Base-by-base conservation (phyloP, 2,329 filamentous ascomycete genomes). In the Colletotrichum camelliae region DNA sequence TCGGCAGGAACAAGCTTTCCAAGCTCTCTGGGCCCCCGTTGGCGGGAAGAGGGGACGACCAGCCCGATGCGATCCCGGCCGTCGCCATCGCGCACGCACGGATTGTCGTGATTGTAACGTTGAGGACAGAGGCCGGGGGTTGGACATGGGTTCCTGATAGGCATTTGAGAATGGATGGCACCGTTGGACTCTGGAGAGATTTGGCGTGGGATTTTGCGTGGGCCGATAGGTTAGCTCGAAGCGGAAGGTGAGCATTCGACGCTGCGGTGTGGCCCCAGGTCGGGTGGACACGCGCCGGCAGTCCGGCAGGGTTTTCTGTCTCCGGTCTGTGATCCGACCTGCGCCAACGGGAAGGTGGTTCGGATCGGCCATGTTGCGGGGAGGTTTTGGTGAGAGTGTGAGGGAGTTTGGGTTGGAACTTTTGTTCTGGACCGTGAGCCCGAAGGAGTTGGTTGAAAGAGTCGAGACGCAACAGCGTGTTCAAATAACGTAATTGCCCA, bases 171-270 rank as follows among this genome's bases (percentile, higher is more conserved):
- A 27, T 61, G 60, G 9, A 31, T 52, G 43, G 43, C 43, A 52
- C 21, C 43, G 43, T 52, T 52, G 43, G 43, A 48, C n/a, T 21
- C n/a, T 48, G 43, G 43, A 35, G 33, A 35, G 33, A 21, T 52
- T 52, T 52, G 43, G 43, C n/a, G 43, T 52, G 43, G n/a, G 43
- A 52, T 52, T 52, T 4, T 39, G 61, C 27, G 70, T 73, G 73
- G 70, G 64, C 70, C 73, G 27, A 52, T 16, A 27, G n/a, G 35
- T 65, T 75, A 68, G 73, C 73, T 65, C 33, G 57, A 68, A 75
- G 58, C 64, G 73, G 73, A 75, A 73, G 73, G 73, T 75, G 57
- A 72, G 27, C 39, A 24, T n/a, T 65, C n/a, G 57, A 60, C 39
- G 24, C 33, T 64, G 64, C 33, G 62, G 57, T 57, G 39, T 62